Percentiles rank a stretch among this genome's conserved stretches.
Conservation (phyloP, 306 rosid genomes). For the Trifolium pratense region DNA sequence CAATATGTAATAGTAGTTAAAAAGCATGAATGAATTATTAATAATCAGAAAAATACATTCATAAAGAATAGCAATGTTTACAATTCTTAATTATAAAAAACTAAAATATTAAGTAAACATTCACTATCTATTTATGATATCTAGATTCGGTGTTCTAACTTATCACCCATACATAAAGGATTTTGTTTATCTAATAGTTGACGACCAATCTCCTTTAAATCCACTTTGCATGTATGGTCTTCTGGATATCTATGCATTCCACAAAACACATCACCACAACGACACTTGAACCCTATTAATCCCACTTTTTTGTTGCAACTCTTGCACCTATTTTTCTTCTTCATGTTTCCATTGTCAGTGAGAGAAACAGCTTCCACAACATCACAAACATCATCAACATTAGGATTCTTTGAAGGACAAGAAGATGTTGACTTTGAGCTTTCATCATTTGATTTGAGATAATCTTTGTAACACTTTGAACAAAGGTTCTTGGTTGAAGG, state of each 20-base stretch:
- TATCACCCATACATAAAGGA: not conserved
- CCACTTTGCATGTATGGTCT: not conserved
- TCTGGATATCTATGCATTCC: conserved; percentile 2
- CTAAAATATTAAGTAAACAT: not conserved
- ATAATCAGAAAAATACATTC: not conserved
- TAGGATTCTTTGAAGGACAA: not conserved
- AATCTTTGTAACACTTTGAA: conserved; percentile 34
- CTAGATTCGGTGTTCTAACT: not conserved
- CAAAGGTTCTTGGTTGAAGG: conserved; percentile 38
- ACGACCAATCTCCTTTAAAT: conserved; percentile 1
- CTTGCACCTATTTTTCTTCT: conserved; percentile 37
- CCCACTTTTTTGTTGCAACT: conserved; percentile 43
- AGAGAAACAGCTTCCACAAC: not conserved
- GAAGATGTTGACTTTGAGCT: not conserved
- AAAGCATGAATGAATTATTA: not conserved
- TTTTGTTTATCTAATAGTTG: not conserved
- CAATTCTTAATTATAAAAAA: not conserved
- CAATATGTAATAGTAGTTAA: not conserved
- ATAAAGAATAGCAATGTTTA: not conserved
- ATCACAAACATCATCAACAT: not conserved
- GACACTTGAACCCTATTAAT: not conserved
- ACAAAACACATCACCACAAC: not conserved
- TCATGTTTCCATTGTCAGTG: not conserved
- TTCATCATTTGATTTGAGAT: conserved; percentile 5
- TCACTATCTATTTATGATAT: not conserved